Conservation (phyloP, 2,329 filamentous ascomycete genomes). For the Fusarium mexicanum region DNA sequence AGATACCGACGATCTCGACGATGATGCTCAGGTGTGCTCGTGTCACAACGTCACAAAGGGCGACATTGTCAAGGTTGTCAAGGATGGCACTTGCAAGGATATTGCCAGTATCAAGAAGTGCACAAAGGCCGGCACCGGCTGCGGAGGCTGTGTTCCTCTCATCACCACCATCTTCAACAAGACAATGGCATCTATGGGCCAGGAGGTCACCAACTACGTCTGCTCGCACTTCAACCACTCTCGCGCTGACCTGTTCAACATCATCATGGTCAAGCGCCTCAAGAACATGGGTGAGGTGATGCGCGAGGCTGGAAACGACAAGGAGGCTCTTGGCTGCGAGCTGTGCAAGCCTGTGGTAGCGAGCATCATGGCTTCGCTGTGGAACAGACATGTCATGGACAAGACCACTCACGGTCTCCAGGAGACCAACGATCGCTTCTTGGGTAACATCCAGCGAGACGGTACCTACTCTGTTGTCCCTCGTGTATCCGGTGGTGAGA, state of each 20-base stretch:
- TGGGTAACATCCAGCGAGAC: slow-evolving; percentile 91
- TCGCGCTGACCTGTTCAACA: slow-evolving; percentile 89
- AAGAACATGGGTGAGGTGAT: slow-evolving; percentile 80
- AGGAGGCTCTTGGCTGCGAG: slow-evolving; percentile 82
- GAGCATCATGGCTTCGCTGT: slow-evolving; percentile 83
- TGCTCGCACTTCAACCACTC: slow-evolving; percentile 87
- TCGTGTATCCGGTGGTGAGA: slow-evolving; percentile 84
- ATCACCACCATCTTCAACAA: slow-evolving; percentile 91
- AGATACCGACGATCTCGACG: slow-evolving; percentile 80
- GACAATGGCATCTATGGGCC: slow-evolving; percentile 84
- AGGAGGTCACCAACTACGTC: slow-evolving; percentile 86
- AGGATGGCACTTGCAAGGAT: slow-evolving; percentile 82
- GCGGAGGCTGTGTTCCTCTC: slow-evolving; percentile 88
- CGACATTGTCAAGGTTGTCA: slow-evolving; percentile 76
- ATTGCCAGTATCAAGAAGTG: slow-evolving; percentile 86
- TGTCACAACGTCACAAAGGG: slow-evolving; percentile 94
- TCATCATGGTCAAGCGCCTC: slow-evolving; percentile 83
- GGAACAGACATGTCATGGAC: slow-evolving; percentile 85
- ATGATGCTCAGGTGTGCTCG: slow-evolving; percentile 90
- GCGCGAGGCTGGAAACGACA: slow-evolving; percentile 77
- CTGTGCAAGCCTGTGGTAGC: slow-evolving; percentile 85
- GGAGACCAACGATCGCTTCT: slow-evolving; percentile 88
- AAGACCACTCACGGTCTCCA: slow-evolving; percentile 77
- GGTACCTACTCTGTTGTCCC: slow-evolving; percentile 91
- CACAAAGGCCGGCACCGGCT: slow-evolving; percentile 91